Conservation (phyloP, 1,139 yeast genomes). For the Geotrichum fermentans region DNA sequence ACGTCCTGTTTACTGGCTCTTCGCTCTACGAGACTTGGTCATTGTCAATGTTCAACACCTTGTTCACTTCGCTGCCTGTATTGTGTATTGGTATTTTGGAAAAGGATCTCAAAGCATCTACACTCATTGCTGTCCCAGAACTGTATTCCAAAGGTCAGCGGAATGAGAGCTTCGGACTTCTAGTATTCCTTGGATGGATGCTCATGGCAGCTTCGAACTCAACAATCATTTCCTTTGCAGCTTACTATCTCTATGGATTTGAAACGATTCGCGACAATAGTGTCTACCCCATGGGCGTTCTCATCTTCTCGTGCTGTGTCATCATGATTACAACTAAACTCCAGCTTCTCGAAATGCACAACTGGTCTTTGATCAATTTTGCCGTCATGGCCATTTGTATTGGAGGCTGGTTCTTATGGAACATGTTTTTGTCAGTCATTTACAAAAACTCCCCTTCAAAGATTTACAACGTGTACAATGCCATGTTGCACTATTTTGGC, state of each 20-base stretch:
- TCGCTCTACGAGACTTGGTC: slow-evolving; percentile 96
- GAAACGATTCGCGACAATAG: slow-evolving; percentile 63
- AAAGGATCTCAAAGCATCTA: slow-evolving; percentile 81
- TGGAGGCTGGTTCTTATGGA: slow-evolving; percentile 88
- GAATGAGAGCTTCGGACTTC: slow-evolving; percentile 69
- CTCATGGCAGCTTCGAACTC: slow-evolving; percentile 69
- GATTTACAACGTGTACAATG: slow-evolving; percentile 69
- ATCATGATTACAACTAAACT: slow-evolving; percentile 71
- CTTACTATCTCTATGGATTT: slow-evolving; percentile 65
- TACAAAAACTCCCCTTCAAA: slow-evolving; percentile 55
- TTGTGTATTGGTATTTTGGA: slow-evolving; percentile 93
- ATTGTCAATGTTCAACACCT: slow-evolving; percentile 90
- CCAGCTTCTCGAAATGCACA: slow-evolving; percentile 79
- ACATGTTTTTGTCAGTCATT: slow-evolving; percentile 64
- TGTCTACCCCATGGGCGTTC: slow-evolving; percentile 73
- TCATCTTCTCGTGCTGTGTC: slow-evolving; percentile 67
- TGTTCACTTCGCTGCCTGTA: slow-evolving; percentile 90
- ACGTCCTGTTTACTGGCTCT: slow-evolving; percentile 86
- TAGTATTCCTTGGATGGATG: slow-evolving; percentile 74
- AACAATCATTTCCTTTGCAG: slow-evolving; percentile 61
- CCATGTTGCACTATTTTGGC: slow-evolving; percentile 69
- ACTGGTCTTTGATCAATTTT: slow-evolving; percentile 66
- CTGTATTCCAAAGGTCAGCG: slow-evolving; percentile 72
- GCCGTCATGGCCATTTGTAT: slow-evolving; percentile 69
- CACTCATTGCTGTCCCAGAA: slow-evolving; percentile 88